Evolutionary conservation across 1,139 yeast genomes (phyloP).

Genomic region (Magnusiomyces suaveolens): DNA sequence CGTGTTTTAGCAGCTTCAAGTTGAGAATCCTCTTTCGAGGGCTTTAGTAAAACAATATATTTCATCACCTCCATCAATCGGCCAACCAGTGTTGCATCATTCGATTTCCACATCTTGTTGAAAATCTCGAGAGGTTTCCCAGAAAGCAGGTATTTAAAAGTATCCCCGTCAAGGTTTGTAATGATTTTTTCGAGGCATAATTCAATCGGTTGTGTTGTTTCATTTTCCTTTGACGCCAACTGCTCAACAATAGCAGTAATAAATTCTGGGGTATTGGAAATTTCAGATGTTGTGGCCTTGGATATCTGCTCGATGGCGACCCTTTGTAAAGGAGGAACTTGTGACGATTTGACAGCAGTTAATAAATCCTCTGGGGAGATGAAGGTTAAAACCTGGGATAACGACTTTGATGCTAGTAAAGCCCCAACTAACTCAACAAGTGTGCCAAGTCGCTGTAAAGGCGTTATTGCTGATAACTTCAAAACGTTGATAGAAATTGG

Average conservation of each 20-base stretch:
- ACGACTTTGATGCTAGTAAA: slow-evolving; percentile 17
- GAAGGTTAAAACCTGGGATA: slow-evolving; percentile 17
- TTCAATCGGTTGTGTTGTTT: slow-evolving; percentile 12
- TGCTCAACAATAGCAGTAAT: slow-evolving; percentile 17
- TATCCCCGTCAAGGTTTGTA: background rate
- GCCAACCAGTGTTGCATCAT: slow-evolving; percentile 17
- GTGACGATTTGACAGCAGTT: slow-evolving; percentile 19
- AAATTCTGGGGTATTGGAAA: slow-evolving; percentile 20
- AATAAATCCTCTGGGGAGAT: slow-evolving; percentile 19
- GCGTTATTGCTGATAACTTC: slow-evolving; percentile 11
- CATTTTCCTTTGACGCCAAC: slow-evolving; percentile 10
- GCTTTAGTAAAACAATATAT: slow-evolving; percentile 15
- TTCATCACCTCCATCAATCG: slow-evolving; percentile 21
- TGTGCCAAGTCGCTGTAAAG: slow-evolving; percentile 15
- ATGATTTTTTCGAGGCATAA: slow-evolving; percentile 10
- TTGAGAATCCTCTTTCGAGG: slow-evolving; percentile 4
- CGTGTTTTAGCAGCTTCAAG: background rate
- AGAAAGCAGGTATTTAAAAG: slow-evolving; percentile 14
- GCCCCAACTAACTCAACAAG: slow-evolving; percentile 19
- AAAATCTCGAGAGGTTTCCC: slow-evolving; percentile 17
- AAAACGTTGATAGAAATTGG: slow-evolving; percentile 19
- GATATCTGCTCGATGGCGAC: slow-evolving; percentile 18
- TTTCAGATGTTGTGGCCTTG: slow-evolving; percentile 20
- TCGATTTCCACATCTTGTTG: slow-evolving; percentile 12
- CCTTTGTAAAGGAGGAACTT: slow-evolving; percentile 18